Percentiles rank a stretch among this genome's conserved stretches.
Conservation (phyloP, 2,329 filamentous ascomycete genomes). For the Rutstroemia sp. region DNA sequence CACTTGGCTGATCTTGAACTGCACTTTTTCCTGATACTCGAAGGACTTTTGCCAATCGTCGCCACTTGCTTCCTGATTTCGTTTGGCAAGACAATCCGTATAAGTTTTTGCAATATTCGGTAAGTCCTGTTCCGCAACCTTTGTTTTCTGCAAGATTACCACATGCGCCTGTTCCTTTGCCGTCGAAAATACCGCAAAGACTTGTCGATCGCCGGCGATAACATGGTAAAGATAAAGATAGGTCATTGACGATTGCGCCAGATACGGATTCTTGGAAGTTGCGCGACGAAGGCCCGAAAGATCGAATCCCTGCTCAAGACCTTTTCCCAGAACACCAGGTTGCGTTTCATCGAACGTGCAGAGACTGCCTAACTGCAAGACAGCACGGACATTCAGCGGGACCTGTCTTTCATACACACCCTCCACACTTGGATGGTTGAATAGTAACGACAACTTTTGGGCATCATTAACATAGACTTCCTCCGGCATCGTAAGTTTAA, state of each 20-base stretch:
- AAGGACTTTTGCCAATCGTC: slow-evolving; percentile 75
- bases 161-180: slow-evolving; percentile 73
- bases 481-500: slow-evolving; percentile 87
- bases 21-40: slow-evolving; percentile 76
- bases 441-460: slow-evolving; percentile 73
- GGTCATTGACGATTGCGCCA: slow-evolving; percentile 64
- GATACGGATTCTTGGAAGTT: slow-evolving; percentile 63
- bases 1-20: slow-evolving; percentile 80
- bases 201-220: slow-evolving; percentile 79
- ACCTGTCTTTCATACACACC: slow-evolving; percentile 95
- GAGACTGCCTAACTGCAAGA: slow-evolving; percentile 81
- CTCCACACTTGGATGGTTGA: slow-evolving; percentile 90
- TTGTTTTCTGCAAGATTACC: slow-evolving; percentile 75
- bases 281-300: slow-evolving; percentile 65
- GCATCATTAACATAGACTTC: slow-evolving; percentile 78
- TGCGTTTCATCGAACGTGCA: slow-evolving; percentile 93
- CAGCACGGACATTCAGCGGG: slow-evolving; percentile 75
- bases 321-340: slow-evolving; percentile 82
- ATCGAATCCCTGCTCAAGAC: slow-evolving; percentile 90
- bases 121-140: slow-evolving; percentile 70
- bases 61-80: slow-evolving; percentile 57
- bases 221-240: slow-evolving; percentile 95
- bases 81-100: slow-evolving; percentile 61
- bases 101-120: slow-evolving; percentile 91
- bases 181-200: slow-evolving; percentile 90